Evolutionary conservation across 1,284 basidiomycete genomes (phyloP).

Genomic region (Crucibulum cyathiforme): DNA sequence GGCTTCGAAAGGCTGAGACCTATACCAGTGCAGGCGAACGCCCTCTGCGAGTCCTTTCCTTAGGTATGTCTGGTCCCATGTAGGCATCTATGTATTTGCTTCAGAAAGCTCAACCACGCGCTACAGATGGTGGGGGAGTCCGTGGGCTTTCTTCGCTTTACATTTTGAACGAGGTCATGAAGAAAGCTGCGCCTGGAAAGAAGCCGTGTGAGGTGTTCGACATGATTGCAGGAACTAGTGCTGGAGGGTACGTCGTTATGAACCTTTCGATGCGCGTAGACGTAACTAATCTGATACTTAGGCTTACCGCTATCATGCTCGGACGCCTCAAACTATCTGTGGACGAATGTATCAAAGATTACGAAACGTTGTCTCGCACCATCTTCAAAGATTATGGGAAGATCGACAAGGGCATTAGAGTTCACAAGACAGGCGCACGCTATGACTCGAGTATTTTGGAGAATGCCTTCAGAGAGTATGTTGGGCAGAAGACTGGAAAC

Average conservation of each 20-base stretch:
- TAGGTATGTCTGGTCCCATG: conserved; percentile 16
- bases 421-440: conserved; percentile 16
- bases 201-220: conserved; percentile 42
- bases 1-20: conserved; percentile 12
- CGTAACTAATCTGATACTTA: conserved; percentile 5
- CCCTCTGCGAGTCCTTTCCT: conserved; percentile 27
- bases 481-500: conserved; percentile 10
- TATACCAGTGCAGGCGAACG: conserved; percentile 9
- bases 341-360: conserved; percentile 33
- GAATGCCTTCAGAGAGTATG: conserved; percentile 20
- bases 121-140: conserved; percentile 40
- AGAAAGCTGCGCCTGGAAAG: conserved; percentile 15
- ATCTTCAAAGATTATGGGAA: conserved; percentile 27
- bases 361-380: conserved; percentile 27
- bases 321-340: conserved; percentile 41
- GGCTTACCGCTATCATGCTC: conserved; percentile 45
- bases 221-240: conserved; percentile 41
- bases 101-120: background rate
- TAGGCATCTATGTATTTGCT: background rate
- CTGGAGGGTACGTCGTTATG: conserved; percentile 33
- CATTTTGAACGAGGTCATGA: conserved; percentile 37
- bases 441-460: conserved; percentile 21
- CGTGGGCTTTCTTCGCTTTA: conserved; percentile 36
- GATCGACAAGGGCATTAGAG: conserved; percentile 9
- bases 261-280: background rate